These are phyloP conservation scores for Peniophora sp. DNA, from an alignment of 1,284 basidiomycete genomes.

Conservation along the genomic window DNA sequence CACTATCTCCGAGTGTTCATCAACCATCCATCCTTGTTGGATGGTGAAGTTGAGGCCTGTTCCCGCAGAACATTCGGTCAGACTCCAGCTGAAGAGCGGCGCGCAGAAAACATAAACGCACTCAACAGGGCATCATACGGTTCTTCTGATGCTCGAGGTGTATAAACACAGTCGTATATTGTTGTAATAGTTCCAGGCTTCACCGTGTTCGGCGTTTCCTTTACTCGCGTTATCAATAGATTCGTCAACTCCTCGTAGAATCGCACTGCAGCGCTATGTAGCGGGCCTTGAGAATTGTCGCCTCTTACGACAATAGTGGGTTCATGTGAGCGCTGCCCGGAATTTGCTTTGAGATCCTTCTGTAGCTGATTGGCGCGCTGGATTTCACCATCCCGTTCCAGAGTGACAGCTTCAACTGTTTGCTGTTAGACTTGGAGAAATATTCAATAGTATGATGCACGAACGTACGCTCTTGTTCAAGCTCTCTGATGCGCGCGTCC, in stretches of 20 bases:
- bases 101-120: too few species aligned
- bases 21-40: too few species aligned
- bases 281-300: constrained; percentile 37
- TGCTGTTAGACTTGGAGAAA: not conserved
- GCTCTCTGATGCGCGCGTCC: constrained; percentile 34
- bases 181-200: too few species aligned
- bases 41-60: too few species aligned
- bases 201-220: constrained; percentile 1
- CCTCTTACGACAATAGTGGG: constrained; percentile 16
- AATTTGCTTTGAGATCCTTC: not conserved
- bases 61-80: too few species aligned
- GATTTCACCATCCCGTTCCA: not conserved
- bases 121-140: too few species aligned
- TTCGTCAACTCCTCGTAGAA: constrained; percentile 35
- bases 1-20: too few species aligned
- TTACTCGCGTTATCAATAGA: constrained; percentile 25
- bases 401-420: not conserved
- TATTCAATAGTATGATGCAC: not conserved
- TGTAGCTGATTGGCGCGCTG: not conserved
- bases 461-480: constrained; percentile 38
- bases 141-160: too few species aligned
- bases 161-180: too few species aligned
- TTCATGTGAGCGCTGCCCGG: not conserved
- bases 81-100: too few species aligned
- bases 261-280: constrained; percentile 31